Evolutionary conservation across 108 stramenopile species (phyloP), one percentile per base, ranked within the genome.

Genomic region (Skeletonema marinoi): DNA sequence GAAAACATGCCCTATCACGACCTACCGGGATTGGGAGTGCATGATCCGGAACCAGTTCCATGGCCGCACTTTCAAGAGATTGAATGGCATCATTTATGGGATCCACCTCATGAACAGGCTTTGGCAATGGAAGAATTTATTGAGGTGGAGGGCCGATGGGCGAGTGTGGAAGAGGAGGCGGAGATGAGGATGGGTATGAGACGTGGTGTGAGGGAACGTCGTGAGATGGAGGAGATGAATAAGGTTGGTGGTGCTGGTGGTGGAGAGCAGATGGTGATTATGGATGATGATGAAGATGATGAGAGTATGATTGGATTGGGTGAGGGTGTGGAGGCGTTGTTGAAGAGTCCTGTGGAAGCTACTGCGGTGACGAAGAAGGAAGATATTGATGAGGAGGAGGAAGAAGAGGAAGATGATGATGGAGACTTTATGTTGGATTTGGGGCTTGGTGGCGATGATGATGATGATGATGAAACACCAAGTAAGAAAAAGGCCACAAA

Each of bases 61-160:
- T 96, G 95, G 95, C 95, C 95, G 14, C 92, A 96, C 71, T 93
- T 96, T 81, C 92, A 93, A 71, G 89, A 96, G 75, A 93, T 96
- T 75, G 89, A 91, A 68, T 96, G 91, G 91, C 92, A 96, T 85
- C 95, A 96, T 71, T 69, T 68, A 6, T 96, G 95, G 95, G 91
- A 88, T 50, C 89, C 91, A 16, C 91, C 92, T 11, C 90, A 92
- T 80, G 90, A 89, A 56, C 87, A 88, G 68, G 84, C 92, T 2
- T 50, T 86, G 54, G 85, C 86, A 2, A 91, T 93, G 90, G 93
- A 96, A 63, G 90, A 91, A n/a, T 93, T 91, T 48, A 92, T 93
- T 72, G 91, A 93, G 65, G 70, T 75, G 70, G 71, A 91, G 31
- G 95, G 95, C 48, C 83, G 92, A 50, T 92, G 89, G 92, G 92